Percentiles rank a stretch among this genome's conserved stretches.
phyloP scores from a whole-genome alignment of 2,329 filamentous ascomycete genomes.

The Verticillium albo-atrum region DNA sequence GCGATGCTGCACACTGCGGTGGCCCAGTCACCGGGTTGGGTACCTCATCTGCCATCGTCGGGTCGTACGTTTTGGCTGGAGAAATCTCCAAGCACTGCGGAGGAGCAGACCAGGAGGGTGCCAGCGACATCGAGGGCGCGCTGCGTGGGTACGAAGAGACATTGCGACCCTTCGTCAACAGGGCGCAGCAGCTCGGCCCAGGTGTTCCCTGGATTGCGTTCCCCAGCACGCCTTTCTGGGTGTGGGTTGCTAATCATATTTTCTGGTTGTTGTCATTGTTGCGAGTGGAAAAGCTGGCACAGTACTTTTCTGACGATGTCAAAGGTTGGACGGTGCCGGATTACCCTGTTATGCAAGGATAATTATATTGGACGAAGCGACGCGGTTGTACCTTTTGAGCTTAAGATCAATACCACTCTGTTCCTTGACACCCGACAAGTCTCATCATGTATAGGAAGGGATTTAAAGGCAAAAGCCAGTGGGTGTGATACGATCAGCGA shows the following conservation, averaged over 20 bases:
- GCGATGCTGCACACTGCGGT: slow-evolving; percentile 43
- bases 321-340: slow-evolving; percentile 6
- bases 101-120: neutral
- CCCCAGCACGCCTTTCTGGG: slow-evolving; percentile 4
- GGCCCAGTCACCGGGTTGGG: slow-evolving; percentile 42
- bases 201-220: slow-evolving; percentile 3
- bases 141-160: slow-evolving; percentile 8
- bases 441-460: no score
- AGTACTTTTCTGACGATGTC: neutral
- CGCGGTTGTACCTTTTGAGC: no score
- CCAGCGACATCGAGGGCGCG: neutral
- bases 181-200: slow-evolving; percentile 7
- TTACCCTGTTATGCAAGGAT: neutral
- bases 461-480: no score
- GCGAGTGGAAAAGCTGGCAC: slow-evolving; percentile 6
- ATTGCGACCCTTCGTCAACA: slow-evolving; percentile 8
- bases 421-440: no score
- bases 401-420: no score
- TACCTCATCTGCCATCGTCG: slow-evolving; percentile 35
- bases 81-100: slow-evolving; percentile 26
- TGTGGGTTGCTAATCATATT: neutral
- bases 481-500: no score
- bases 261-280: slow-evolving; percentile 7
- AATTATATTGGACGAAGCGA: no score
- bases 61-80: slow-evolving; percentile 47